Base-by-base conservation (phyloP, 306 rosid species). In the Trifolium subterraneum region DNA sequence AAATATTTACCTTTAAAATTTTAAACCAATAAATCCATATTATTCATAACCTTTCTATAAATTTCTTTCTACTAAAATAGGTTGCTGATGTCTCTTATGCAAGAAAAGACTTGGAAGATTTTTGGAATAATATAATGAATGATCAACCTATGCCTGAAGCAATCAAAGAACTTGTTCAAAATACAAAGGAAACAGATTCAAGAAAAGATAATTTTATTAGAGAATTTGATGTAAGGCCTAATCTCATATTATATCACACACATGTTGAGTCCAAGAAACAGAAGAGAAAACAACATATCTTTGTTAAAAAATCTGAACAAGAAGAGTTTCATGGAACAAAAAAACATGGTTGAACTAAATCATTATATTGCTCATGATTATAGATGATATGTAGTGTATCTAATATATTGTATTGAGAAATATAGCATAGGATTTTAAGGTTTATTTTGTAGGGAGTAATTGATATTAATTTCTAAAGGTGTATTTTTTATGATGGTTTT, bases 111-210 rank as follows among this genome's bases (percentile, higher is more conserved):
- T 5, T 48, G 27, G 91, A 80, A 59, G 85, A 81, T 9, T 90
- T 88, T 79, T 90, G 96, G 96, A 84, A 86, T 60, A 81, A 76
- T 36, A 47, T 81, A 76, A 84, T 86, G 89, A 84, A 85, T 72
- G 87, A 74, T 18, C 89, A 88, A 68, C 81, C 91, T n/a, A 83
- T 90, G 71, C 96, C 96, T 38, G 87, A 86, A 62, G 83, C 88
- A 83, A 86, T 90, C 68, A 80, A 52, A 79, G 84, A 58, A 27
- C 84, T 88, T 62, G 75, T 70, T 52, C 75, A 76, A 54, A 85
- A 75, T 66, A 69, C 58, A 39, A 33, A 45, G 72, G 71, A 25
- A 39, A 59, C 73, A 50, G 82, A 77, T 15, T 33, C 77, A 3
- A 42, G 4, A 39, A 81, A 71, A 15, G 69, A 79, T 62, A 64